Evolutionary conservation across 495 filamentous ascomycete species (phyloP).

Genomic region (Penicillium parvum): DNA sequence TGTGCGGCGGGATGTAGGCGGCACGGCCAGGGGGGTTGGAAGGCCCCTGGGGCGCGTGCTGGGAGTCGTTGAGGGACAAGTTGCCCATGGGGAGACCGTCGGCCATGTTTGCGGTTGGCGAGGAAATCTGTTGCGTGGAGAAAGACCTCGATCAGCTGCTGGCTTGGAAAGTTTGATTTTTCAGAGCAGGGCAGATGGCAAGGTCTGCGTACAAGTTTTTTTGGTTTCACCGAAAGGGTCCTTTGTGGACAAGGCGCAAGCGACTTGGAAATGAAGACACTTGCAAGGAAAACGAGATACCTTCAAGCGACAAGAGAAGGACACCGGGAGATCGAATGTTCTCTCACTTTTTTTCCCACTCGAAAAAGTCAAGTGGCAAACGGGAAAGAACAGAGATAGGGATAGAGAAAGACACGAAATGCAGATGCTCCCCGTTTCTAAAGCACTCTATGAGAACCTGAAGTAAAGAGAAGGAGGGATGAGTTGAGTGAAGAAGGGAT

Average conservation of each 20-base stretch:
- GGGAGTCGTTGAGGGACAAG: slow-evolving; percentile 68
- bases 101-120: slow-evolving; percentile 66
- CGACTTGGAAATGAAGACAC: slow-evolving; percentile 24
- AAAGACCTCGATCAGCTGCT: slow-evolving; percentile 16
- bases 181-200: slow-evolving; percentile 1
- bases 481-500: slow-evolving; percentile 27
- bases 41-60: slow-evolving; percentile 55
- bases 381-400: slow-evolving; percentile 14
- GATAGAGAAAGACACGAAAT: slow-evolving; percentile 33
- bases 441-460: slow-evolving; percentile 40
- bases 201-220: slow-evolving; percentile 16
- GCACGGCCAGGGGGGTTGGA: slow-evolving; percentile 53
- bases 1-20: slow-evolving; percentile 94
- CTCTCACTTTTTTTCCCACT: slow-evolving; percentile 18
- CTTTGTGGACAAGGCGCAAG: slow-evolving; percentile 12
- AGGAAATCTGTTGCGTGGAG: slow-evolving; percentile 4
- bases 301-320: slow-evolving; percentile 17
- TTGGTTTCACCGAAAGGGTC: slow-evolving; percentile 15
- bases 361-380: slow-evolving; percentile 19
- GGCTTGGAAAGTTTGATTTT: slow-evolving; percentile 2
- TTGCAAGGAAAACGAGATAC: slow-evolving; percentile 22
- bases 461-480: slow-evolving; percentile 24
- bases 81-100: slow-evolving; percentile 91
- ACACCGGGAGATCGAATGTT: slow-evolving; percentile 14
- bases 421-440: slow-evolving; percentile 36